Evolutionary conservation across 768 basidiomycete species (phyloP).

Genomic region (Boletus reticulatus): DNA sequence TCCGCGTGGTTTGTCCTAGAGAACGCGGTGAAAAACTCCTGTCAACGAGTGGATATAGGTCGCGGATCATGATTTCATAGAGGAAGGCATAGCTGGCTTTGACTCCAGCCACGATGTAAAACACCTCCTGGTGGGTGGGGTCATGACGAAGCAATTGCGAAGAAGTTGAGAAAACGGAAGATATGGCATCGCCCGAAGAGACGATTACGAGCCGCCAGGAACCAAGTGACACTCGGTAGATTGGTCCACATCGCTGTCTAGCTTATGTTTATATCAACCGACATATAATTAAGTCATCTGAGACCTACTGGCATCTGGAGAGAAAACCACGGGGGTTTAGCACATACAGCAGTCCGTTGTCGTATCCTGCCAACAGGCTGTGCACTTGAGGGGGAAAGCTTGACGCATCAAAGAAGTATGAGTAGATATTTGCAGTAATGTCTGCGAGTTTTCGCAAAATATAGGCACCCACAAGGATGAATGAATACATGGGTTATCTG

Average conservation of each 20-base stretch:
- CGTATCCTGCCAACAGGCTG: slow-evolving; percentile 15
- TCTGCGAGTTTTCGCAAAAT: neutral
- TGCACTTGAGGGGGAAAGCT: slow-evolving; percentile 3
- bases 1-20: slow-evolving; percentile 9
- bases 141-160: slow-evolving; percentile 12
- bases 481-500: too few relatives aligned
- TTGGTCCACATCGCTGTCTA: slow-evolving; percentile 15
- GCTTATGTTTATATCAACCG: neutral
- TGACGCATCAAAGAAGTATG: neutral
- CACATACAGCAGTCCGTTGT: slow-evolving; percentile 12
- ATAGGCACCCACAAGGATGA: neutral
- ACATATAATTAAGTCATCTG: neutral
- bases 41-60: slow-evolving; percentile 23
- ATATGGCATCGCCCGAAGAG: slow-evolving; percentile 13
- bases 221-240: slow-evolving; percentile 20
- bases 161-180: slow-evolving; percentile 4
- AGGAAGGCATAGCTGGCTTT: slow-evolving; percentile 2
- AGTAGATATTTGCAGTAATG: neutral
- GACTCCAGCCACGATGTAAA: slow-evolving; percentile 15
- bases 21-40: slow-evolving; percentile 12
- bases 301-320: slow-evolving; percentile 21
- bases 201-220: slow-evolving; percentile 13
- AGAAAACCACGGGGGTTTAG: slow-evolving; percentile 17
- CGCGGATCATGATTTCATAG: slow-evolving; percentile 13
- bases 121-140: slow-evolving; percentile 10